Conservation (phyloP, 805 yeast genomes). For the Saturnispora besseyi region DNA sequence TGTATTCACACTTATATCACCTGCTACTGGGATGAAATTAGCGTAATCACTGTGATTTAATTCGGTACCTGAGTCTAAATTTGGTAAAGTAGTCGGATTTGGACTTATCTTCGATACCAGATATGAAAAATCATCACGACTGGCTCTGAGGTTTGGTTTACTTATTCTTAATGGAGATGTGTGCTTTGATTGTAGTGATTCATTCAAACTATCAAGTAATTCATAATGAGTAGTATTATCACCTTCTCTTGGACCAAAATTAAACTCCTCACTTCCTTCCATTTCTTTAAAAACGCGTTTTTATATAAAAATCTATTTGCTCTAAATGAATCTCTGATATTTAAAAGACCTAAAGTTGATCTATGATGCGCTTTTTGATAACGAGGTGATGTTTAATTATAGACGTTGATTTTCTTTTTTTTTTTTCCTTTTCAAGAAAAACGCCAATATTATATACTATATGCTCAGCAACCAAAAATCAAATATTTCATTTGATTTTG, state of each 20-base stretch:
- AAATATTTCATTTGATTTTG: too few relatives aligned
- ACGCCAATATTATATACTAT: background rate
- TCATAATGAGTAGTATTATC: background rate
- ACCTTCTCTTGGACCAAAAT: conserved; percentile 1
- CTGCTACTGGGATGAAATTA: conserved; percentile 3
- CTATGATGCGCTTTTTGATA: background rate
- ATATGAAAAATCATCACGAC: conserved; percentile 22
- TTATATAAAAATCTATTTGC: background rate
- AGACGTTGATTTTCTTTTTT: background rate
- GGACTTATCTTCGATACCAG: conserved; percentile 21
- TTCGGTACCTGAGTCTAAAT: background rate
- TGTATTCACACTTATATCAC: background rate
- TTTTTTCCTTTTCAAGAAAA: background rate
- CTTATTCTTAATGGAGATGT: conserved; percentile 21
- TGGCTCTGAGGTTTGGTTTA: conserved; percentile 4
- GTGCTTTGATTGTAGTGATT: conserved; percentile 17
- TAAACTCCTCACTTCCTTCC: background rate
- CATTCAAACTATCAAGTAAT: background rate
- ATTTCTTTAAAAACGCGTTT: background rate
- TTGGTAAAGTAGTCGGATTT: conserved; percentile 23
- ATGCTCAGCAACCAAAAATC: conserved; percentile 1
- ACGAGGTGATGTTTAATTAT: background rate
- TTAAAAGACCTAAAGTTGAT: background rate
- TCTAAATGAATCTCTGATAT: background rate
- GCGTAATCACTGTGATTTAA: background rate